Evolutionary conservation across 805 yeast genomes (phyloP).

Genomic region (Isabelozyma pseudorhagii): DNA sequence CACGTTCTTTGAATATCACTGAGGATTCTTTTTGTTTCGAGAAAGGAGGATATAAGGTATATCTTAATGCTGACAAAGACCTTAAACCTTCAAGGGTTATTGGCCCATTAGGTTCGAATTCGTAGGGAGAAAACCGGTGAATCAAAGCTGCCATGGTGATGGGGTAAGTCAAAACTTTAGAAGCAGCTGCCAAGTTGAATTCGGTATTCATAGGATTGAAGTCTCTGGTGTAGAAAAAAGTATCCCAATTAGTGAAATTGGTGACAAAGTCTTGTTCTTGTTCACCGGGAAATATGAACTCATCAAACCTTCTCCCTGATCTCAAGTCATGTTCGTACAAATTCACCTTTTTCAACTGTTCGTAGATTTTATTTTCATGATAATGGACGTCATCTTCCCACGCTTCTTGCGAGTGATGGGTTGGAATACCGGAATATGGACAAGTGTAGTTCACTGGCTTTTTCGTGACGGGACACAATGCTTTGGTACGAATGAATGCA

Average conservation of each 20-base stretch:
- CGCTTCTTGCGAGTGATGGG: conserved; percentile 86
- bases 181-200: conserved; percentile 90
- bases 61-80: conserved; percentile 87
- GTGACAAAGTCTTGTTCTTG: conserved; percentile 74
- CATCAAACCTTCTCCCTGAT: conserved; percentile 92
- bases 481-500: conserved; percentile 81
- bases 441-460: conserved; percentile 80
- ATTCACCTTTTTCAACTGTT: conserved; percentile 80
- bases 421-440: conserved; percentile 94
- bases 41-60: conserved; percentile 74
- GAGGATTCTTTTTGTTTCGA: conserved; percentile 43
- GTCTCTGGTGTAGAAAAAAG: conserved; percentile 87
- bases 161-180: conserved; percentile 93
- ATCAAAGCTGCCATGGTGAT: conserved; percentile 80
- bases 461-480: conserved; percentile 86
- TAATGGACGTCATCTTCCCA: conserved; percentile 81
- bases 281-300: conserved; percentile 85
- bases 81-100: conserved; percentile 89
- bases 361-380: conserved; percentile 64
- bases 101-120: conserved; percentile 79
- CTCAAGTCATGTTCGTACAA: conserved; percentile 92
- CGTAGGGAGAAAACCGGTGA: conserved; percentile 84
- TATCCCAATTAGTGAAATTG: conserved; percentile 86
- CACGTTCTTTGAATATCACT: conserved; percentile 72
- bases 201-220: conserved; percentile 96